A percentile compares a stretch with the other conserved stretches of the same genome.
Conservation (phyloP, 2,329 filamentous ascomycete species). For the Massarina eburnea region DNA sequence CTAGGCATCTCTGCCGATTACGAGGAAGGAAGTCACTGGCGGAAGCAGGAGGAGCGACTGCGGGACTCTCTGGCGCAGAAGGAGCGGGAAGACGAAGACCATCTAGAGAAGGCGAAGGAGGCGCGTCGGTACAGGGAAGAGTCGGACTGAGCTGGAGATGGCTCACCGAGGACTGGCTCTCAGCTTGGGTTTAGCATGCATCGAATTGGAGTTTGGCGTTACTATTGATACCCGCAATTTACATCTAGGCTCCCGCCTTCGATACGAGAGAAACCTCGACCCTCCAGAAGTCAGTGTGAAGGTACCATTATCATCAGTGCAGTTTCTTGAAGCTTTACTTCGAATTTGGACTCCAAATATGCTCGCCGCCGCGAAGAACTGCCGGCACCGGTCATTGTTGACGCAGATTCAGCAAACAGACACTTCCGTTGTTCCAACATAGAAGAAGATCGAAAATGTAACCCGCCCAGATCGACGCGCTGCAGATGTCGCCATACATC, state of each 20-base stretch:
- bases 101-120: constrained; percentile 24
- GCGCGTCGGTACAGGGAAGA: constrained; percentile 30
- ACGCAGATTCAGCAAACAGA: too few species aligned
- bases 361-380: too few species aligned
- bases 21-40: constrained; percentile 84
- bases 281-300: too few species aligned
- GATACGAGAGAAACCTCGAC: neutral
- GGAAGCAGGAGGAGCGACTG: constrained; percentile 73
- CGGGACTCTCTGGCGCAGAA: constrained; percentile 47
- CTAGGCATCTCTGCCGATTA: constrained; percentile 85
- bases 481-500: neutral
- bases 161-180: neutral
- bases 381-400: too few species aligned
- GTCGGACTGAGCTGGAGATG: constrained; percentile 21
- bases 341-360: too few species aligned
- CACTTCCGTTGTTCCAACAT: too few species aligned
- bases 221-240: constrained; percentile 5
- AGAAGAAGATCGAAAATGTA: too few species aligned
- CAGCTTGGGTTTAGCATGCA: neutral
- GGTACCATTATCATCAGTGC: too few species aligned
- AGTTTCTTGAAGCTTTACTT: too few species aligned
- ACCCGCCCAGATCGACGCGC: neutral
- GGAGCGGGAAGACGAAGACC: constrained; percentile 39
- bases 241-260: neutral
- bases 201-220: neutral